A percentile compares a stretch with the other conserved stretches of the same genome.
phyloP scores from a whole-genome alignment of 805 yeast species.

The Saccharomyces kudriavzevii region DNA sequence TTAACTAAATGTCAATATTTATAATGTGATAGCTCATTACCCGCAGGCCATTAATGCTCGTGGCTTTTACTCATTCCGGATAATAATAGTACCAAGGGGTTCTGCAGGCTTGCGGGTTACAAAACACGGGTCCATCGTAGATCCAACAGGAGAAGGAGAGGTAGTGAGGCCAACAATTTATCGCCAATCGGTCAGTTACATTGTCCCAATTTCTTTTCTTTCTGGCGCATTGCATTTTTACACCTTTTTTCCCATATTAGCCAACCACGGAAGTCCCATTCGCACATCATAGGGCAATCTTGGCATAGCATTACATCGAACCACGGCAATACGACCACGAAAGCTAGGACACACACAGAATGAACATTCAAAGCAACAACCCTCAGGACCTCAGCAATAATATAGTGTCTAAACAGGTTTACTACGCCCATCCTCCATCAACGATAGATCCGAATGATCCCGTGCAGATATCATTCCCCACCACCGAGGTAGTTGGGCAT shows the following conservation, averaged over 20 bases:
- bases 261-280: neutral
- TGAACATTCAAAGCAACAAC: constrained; percentile 14
- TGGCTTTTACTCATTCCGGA: neutral
- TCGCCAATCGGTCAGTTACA: neutral
- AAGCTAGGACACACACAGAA: constrained; percentile 1
- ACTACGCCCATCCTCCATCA: constrained; percentile 12
- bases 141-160: neutral
- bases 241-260: neutral
- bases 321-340: neutral
- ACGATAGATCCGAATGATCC: constrained; percentile 7
- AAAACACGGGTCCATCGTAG: neutral
- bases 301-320: neutral
- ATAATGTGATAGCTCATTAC: neutral
- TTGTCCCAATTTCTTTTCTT: neutral
- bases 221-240: neutral
- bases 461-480: constrained; percentile 55
- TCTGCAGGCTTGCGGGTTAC: neutral
- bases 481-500: constrained; percentile 88
- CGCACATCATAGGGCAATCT: neutral
- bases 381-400: constrained; percentile 11
- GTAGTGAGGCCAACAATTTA: neutral
- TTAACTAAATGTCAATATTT: neutral
- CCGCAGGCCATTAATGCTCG: neutral
- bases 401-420: constrained; percentile 28
- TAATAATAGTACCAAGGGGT: neutral